Evolutionary conservation across 257 asterid genomes (phyloP), one percentile per base, ranked within the genome.

Genomic region (Forsythia suspensa): DNA sequence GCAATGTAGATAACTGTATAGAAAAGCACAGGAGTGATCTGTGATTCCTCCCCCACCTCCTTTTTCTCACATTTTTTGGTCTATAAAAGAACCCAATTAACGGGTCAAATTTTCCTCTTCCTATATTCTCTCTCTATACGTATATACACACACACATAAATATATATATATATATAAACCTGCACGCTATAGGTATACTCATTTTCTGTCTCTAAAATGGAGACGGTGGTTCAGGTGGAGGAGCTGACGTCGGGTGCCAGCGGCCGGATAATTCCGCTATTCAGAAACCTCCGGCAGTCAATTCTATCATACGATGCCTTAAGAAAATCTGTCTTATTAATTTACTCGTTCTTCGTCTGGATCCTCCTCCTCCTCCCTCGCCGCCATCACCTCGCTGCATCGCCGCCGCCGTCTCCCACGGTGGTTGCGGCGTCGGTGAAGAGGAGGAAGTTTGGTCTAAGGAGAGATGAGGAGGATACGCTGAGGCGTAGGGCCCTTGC

Each of bases 161-260:
- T 57, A 57, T 4, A n/a, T 0, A 2, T 12, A 11, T 1, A 41
- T 41, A 29, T 29, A 29, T 29, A 29, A 29, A 29, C 34, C 34
- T 29, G 34, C 1, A 29, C 34, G 34, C 34, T 0, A 29, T 11
- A 20, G 10, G 38, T 24, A 3, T 20, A 21, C 37, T 61, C 37
- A 61, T 20, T 46, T 3, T 40, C 52, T 74, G 7, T 72, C 46
- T 74, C 5, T 9, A 15, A 73, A 72, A 94, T 92, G 97, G 92
- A 91, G 70, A 85, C 88, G 18, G 86, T 85, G 78, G 74, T 88
- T 86, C 90, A 80, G 89, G 89, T 92, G 87, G 98, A 90, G 87
- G 98, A 89, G 94, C 86, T 96, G 4, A 96, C 99, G 4, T 96
- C 99, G 82, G 99, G 99, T 15, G 99, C 99, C 9, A 96, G 99